A percentile compares a stretch with the other conserved stretches of the same genome.
Conservation (phyloP, 306 rosid genomes). For the Cicer yamashitae region DNA sequence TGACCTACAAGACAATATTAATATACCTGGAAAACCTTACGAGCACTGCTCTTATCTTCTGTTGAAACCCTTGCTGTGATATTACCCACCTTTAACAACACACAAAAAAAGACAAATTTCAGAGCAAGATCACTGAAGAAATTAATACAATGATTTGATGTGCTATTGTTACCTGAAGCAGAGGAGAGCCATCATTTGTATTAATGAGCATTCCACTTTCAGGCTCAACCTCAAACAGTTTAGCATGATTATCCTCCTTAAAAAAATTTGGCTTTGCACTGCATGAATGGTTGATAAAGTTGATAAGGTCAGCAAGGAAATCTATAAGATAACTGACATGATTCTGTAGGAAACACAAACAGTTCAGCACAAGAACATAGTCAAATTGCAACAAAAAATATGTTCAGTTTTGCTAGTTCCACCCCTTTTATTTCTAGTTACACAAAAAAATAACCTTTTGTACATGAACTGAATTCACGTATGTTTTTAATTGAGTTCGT, state of each 20-base stretch:
- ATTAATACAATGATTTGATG: slow-evolving; percentile 20
- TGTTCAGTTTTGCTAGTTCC: too few relatives aligned
- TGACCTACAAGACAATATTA: slow-evolving; percentile 28
- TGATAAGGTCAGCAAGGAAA: slow-evolving; percentile 43
- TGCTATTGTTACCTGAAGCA: slow-evolving; percentile 69
- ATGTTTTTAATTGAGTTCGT: too few relatives aligned
- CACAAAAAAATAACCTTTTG: too few relatives aligned
- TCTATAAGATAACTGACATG: background rate
- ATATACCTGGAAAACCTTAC: slow-evolving; percentile 84
- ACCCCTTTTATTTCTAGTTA: too few relatives aligned
- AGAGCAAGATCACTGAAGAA: slow-evolving; percentile 19
- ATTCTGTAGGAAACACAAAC: background rate
- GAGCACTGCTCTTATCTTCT: slow-evolving; percentile 49
- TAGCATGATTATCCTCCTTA: slow-evolving; percentile 83
- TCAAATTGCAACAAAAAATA: background rate
- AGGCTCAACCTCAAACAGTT: slow-evolving; percentile 86
- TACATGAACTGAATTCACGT: too few relatives aligned
- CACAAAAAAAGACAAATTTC: background rate
- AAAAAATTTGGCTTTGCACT: slow-evolving; percentile 97
- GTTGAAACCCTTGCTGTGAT: slow-evolving; percentile 50
- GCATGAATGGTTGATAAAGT: slow-evolving; percentile 39
- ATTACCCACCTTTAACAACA: slow-evolving; percentile 72
- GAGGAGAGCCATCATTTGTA: slow-evolving; percentile 95
- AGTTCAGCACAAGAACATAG: slow-evolving; percentile 13
- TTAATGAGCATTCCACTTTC: slow-evolving; percentile 88